Percentiles rank a stretch among this genome's conserved stretches.
phyloP scores from a whole-genome alignment of 495 filamentous ascomycete species.

The Tetracladium setigerum region DNA sequence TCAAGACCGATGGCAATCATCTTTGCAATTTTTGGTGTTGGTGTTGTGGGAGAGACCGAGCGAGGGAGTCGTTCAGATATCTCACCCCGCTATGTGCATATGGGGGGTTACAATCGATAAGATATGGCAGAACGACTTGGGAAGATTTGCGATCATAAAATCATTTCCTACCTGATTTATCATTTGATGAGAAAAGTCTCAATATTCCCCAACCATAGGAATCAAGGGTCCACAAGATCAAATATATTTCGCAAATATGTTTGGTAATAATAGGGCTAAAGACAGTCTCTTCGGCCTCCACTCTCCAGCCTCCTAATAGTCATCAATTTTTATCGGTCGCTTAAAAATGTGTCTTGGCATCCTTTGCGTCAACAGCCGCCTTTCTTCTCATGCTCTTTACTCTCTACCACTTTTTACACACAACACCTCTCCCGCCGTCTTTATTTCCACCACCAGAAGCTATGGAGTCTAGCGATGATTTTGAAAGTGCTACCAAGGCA shows the following conservation, averaged over 20 bases:
- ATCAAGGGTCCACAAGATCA: no score
- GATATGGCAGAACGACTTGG: not conserved
- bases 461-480: slow-evolving; percentile 30
- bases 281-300: no score
- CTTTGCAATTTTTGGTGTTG: not conserved
- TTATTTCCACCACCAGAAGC: not conserved
- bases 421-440: slow-evolving; percentile 7
- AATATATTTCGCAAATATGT: no score
- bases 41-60: slow-evolving; percentile 1
- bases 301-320: not conserved
- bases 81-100: not conserved
- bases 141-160: not conserved
- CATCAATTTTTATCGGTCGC: not conserved
- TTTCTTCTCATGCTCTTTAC: not conserved
- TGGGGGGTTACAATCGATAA: not conserved
- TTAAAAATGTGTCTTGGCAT: not conserved
- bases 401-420: slow-evolving; percentile 4
- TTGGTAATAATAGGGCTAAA: no score
- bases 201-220: no score
- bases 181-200: no score
- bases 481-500: slow-evolving; percentile 36
- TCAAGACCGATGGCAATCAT: slow-evolving; percentile 85
- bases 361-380: not conserved
- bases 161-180: no score
- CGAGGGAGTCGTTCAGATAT: not conserved